These are phyloP conservation scores for Kodamaea fukazawae DNA, from an alignment of 805 yeast species.

Conservation along the genomic window DNA sequence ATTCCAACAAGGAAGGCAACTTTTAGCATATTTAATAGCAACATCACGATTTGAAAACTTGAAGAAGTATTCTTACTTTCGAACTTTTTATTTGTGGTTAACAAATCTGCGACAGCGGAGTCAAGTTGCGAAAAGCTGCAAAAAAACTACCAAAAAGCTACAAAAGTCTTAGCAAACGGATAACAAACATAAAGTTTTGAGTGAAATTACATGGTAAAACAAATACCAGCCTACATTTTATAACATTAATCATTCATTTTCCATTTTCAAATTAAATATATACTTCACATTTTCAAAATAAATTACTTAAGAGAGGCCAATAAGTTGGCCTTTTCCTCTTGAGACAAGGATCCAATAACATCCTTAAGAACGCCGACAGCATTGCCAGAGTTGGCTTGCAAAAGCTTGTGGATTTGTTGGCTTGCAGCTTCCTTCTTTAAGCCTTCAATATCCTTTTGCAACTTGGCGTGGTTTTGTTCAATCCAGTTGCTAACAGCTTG, in stretches of 20 bases:
- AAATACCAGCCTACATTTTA: background rate
- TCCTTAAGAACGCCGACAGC: slow-evolving; percentile 36
- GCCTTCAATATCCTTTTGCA: slow-evolving; percentile 59
- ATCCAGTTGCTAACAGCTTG: slow-evolving; percentile 79
- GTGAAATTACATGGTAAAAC: background rate
- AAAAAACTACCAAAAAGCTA: no score
- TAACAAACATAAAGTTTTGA: background rate
- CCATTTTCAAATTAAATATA: background rate
- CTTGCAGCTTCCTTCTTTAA: slow-evolving; percentile 67
- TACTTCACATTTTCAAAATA: background rate
- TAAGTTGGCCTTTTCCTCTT: slow-evolving; percentile 31
- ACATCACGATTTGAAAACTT: slow-evolving; percentile 1
- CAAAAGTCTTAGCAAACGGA: no score
- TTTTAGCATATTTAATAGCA: background rate
- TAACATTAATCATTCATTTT: background rate
- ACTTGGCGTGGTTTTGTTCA: slow-evolving; percentile 67
- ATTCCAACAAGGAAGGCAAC: background rate
- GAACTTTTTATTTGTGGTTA: background rate
- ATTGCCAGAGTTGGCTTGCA: slow-evolving; percentile 30
- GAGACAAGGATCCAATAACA: slow-evolving; percentile 31
- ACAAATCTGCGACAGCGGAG: no score
- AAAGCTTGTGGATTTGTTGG: slow-evolving; percentile 57
- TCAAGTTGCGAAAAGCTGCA: no score
- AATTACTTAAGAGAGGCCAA: slow-evolving; percentile 23
- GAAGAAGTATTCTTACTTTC: slow-evolving; percentile 1